Evolutionary conservation across 345 rosid species (phyloP), one percentile per base, ranked within the genome.

Genomic region (Theobroma cacao): DNA sequence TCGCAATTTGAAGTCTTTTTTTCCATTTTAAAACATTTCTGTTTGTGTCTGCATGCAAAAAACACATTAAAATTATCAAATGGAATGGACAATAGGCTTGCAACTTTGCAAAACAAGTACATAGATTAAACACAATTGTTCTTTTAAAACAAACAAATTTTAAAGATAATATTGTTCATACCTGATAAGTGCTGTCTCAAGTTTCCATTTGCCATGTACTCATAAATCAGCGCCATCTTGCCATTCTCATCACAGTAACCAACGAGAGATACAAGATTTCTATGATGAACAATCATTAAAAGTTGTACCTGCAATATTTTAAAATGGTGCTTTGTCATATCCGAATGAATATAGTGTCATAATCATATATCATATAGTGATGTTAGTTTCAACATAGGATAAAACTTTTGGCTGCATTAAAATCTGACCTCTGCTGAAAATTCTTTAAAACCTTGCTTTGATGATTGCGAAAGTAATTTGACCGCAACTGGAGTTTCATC

Each of bases 171-270:
- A 48, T 48, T 15, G 53, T 7, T 43, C 34, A 22, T 68, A 17
- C 76, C 76, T 4, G 43, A 62, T 30, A 75, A 31, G 10, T 62
- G 70, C 36, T 75, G 60, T 22, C 61, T 75, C 60, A 75, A n/a
- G 41, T 62, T 45, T 62, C 78, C 81, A 53, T 47, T 48, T 0
- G 24, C 6, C 60, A 76, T 76, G 36, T 47, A 76, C 60, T 76
- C 78, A 14, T 76, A 76, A 34, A 76, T 1, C 30, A 76, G 40
- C 1, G 61, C 71, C 78, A 61, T 48, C 1, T 76, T 22, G 38
- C 10, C 43, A n/a, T 17, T 12, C 18, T 76, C 62, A 26, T 48
- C 56, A 22, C 78, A 76, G 31, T 76, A 76, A 24, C 78, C 78
- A 2, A 76, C 22, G 0, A 76, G 55, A 14, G 68, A 59, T 0